These are phyloP conservation scores for Bacidia gigantensis DNA, from an alignment of 495 filamentous ascomycete genomes.

Conservation along the genomic window DNA sequence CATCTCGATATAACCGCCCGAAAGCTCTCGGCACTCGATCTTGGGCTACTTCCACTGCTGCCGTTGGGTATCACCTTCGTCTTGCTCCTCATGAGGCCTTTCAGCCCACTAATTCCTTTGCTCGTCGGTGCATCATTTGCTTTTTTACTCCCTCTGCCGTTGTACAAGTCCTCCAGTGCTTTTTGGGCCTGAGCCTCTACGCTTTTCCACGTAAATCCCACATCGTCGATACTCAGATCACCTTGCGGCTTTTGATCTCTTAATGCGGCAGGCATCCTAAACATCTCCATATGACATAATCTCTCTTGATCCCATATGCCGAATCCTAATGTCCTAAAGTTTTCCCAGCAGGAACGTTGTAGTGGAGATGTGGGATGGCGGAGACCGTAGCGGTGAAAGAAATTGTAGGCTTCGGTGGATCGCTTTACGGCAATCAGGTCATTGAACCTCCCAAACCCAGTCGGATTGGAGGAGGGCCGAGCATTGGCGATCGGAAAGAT, in stretches of 20 bases:
- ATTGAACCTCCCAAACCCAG: background rate
- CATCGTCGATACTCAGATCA: slow-evolving; percentile 6
- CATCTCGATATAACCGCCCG: background rate
- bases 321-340: background rate
- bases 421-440: slow-evolving; percentile 2
- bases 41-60: slow-evolving; percentile 3
- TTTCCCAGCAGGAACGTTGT: background rate
- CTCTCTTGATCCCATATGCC: slow-evolving; percentile 3
- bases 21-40: background rate
- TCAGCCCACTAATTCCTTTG: background rate
- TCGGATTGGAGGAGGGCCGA: background rate
- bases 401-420: background rate
- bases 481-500: background rate
- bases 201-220: slow-evolving; percentile 5
- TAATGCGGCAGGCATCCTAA: background rate
- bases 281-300: background rate
- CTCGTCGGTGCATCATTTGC: background rate
- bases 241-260: background rate
- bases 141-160: background rate
- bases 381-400: slow-evolving; percentile 3
- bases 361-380: background rate
- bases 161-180: background rate
- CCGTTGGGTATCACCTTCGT: background rate
- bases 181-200: background rate
- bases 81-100: slow-evolving; percentile 1